A percentile compares a stretch with the other conserved stretches of the same genome.
Evolutionary conservation across 2,329 filamentous ascomycete genomes (phyloP).

Genomic region (Hymenoscyphus repandus): DNA sequence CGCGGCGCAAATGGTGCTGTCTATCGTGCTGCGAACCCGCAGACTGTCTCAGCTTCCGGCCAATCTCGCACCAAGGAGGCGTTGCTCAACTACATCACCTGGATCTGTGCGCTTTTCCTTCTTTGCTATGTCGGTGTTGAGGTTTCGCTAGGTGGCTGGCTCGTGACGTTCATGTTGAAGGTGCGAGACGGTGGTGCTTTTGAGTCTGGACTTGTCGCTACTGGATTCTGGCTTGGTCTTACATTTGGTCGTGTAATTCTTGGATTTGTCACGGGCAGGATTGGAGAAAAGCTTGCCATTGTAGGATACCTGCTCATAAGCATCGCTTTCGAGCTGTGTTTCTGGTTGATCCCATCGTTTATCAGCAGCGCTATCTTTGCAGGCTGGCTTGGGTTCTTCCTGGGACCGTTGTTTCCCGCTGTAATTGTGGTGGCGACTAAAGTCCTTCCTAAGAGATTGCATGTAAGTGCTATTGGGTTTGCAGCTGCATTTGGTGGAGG

Average conservation of each 20-base stretch:
- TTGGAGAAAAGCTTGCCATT: constrained; percentile 69
- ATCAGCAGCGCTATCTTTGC: constrained; percentile 69
- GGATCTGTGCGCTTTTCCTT: constrained; percentile 70
- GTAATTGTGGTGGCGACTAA: constrained; percentile 71
- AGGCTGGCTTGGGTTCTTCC: constrained; percentile 69
- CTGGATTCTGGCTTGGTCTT: constrained; percentile 80
- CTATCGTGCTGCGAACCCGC: constrained; percentile 53
- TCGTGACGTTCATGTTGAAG: constrained; percentile 68
- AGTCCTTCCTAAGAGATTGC: constrained; percentile 64
- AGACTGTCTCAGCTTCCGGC: constrained; percentile 1
- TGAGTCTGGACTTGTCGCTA: constrained; percentile 68
- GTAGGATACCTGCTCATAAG: constrained; percentile 58
- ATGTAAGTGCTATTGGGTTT: constrained; percentile 76
- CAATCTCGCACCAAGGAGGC: constrained; percentile 24
- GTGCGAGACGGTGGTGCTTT: constrained; percentile 68
- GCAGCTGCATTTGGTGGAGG: constrained; percentile 71
- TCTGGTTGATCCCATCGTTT: constrained; percentile 78
- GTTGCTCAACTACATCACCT: constrained; percentile 52
- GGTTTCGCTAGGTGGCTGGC: constrained; percentile 71
- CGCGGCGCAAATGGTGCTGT: constrained; percentile 53
- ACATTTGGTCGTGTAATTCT: constrained; percentile 68
- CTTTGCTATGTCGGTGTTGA: constrained; percentile 75
- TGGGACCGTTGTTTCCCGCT: constrained; percentile 74
- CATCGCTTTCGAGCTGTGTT: constrained; percentile 63
- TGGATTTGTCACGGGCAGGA: constrained; percentile 69